These are phyloP conservation scores for Lactarius deliciosus DNA, from an alignment of 768 basidiomycete genomes.

Conservation along the genomic window DNA sequence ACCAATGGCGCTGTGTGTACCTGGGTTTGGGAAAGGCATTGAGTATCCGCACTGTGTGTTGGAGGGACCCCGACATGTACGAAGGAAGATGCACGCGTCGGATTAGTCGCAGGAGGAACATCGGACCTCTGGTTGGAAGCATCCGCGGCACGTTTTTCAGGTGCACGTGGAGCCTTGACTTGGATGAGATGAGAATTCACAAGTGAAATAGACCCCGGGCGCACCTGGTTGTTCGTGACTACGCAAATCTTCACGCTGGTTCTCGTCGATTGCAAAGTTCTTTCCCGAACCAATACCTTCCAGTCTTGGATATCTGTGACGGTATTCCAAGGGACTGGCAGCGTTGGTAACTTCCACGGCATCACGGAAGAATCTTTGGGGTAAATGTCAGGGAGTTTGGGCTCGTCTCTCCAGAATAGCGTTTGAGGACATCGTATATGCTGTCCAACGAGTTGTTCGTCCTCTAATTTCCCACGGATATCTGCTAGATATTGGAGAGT, in stretches of 20 bases:
- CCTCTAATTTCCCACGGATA: neutral
- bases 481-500: neutral
- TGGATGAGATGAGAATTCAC: neutral
- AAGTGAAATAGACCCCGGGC: neutral
- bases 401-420: neutral
- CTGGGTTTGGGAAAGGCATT: neutral
- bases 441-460: neutral
- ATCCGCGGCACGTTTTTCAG: neutral
- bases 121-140: neutral
- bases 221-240: neutral
- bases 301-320: slow-evolving; percentile 1
- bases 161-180: neutral
- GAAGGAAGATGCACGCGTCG: neutral
- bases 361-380: neutral
- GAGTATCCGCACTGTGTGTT: neutral
- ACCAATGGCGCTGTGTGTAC: neutral
- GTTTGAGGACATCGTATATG: neutral
- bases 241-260: neutral
- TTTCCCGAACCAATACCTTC: neutral
- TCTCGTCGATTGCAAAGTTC: neutral
- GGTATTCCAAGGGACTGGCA: neutral
- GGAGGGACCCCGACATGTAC: neutral
- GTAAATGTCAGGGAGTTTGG: too few species aligned
- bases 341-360: neutral
- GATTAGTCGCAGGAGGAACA: neutral